Base-by-base conservation (phyloP, 805 yeast genomes). In the Wickerhamiella kazuoi region DNA sequence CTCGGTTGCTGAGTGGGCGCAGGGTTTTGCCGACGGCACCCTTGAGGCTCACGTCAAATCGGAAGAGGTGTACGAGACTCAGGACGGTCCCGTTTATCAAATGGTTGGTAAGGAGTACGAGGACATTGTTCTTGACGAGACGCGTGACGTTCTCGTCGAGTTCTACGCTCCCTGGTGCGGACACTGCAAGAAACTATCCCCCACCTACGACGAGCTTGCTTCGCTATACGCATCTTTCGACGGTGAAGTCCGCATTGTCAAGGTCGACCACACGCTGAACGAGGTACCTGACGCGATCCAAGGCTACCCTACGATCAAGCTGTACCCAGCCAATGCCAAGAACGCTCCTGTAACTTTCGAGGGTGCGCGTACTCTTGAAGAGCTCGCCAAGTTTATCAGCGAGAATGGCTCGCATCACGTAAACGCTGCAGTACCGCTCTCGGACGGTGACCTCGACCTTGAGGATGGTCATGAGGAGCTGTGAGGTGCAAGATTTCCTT, bases 91-190 rank as follows among this genome's bases (percentile, higher is more conserved):
- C 39, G 87, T 79, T 35, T 65, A 67, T 57, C 77, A 72, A 54
- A 68, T 87, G 50, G 96, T 87, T 44, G 94, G 83, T 50, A 71
- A 74, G 63, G 82, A 75, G 54, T 90, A 82, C 62, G 78, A 79
- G 37, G 72, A 68, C 26, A 62, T 82, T 43, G 69, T 82, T 15
- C 58, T 68, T 39, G 68, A 72, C 35, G 68, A 78, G 4, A 74
- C 70, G 26, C 79, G 78, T 65, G 78, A 75, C 50, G 70, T 86
- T 8, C 67, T 83, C 45, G 81, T 82, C 46, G 79, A 82, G 61
- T 76, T 74, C 59, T 72, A 69, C 53, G 78, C 79, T 30, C 73
- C 93, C 63, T 86, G 95, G 95, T 84, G 94, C 68, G 86, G 93
- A 34, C 94, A 84, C 65, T 83, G 95, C 65, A 82, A 81, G 67